A percentile compares a stretch with the other conserved stretches of the same genome.
phyloP scores from a whole-genome alignment of 225 moss, liverwort and hornwort genomes.

The Climacium dendroides region DNA sequence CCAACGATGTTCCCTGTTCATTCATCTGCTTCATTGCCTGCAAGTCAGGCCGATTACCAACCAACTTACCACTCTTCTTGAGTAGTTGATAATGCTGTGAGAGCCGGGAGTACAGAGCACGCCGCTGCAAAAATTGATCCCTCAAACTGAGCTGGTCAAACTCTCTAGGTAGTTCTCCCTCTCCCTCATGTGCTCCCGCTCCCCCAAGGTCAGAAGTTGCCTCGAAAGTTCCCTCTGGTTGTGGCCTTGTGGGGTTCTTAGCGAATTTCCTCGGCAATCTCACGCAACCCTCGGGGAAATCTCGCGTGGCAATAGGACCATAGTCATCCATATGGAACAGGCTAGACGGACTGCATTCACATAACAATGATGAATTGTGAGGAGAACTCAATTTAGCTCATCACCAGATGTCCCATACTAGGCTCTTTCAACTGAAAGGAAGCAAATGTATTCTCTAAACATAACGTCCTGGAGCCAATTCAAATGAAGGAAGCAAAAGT shows the following conservation, averaged over 20 bases:
- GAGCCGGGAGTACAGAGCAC: background rate
- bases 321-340: background rate
- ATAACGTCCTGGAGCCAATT: background rate
- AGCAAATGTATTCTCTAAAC: background rate
- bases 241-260: background rate
- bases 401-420: background rate
- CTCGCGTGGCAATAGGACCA: background rate
- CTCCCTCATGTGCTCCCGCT: background rate
- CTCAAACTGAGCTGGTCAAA: background rate
- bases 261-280: background rate
- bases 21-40: slow-evolving; percentile 3
- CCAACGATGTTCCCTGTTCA: rapidly evolving
- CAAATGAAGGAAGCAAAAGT: background rate
- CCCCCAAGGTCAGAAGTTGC: background rate
- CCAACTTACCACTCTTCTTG: background rate
- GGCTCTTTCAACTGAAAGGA: background rate
- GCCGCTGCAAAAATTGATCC: background rate
- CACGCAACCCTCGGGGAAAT: background rate
- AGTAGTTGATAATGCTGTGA: background rate
- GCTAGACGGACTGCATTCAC: background rate
- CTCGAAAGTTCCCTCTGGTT: background rate
- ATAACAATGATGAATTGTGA: background rate
- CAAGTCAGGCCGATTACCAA: background rate
- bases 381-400: background rate
- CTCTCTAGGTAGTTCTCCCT: background rate